Evolutionary conservation across 176 grass and related monocot species (phyloP), one percentile per base, ranked within the genome.

Genomic region (Leersia perrieri): DNA sequence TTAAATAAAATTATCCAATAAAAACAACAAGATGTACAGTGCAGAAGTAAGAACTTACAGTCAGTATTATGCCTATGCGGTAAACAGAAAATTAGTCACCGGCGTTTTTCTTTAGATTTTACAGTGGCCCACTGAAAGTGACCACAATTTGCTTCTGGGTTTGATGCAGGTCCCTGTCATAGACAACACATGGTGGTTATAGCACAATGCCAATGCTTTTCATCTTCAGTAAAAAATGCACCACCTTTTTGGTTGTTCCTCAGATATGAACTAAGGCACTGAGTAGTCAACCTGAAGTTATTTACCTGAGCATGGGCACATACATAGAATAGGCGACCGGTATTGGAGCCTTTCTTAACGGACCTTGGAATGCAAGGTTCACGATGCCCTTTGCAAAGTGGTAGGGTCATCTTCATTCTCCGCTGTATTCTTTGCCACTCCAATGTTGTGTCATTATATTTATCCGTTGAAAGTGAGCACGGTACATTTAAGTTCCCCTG

Each of bases 291-390:
- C 30, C 18, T 83, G 51, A 79, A 70, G 75, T 70, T 23, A 63
- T 13, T 34, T 87, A 97, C 96, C 92, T 98, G 92, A 61, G 96
- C 92, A 86, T 92, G 90, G 77, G 92, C 71, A 80, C 96, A 98
- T 30, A 98, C 96, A 91, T 98, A 95, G 88, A 98, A 98, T 44
- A 88, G 85, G 36, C 90, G 88, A 41, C 96, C 96, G 20, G 81
- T 89, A 84, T 98, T 93, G 39, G 88, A 69, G 12, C 96, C 96
- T 81, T 98, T 98, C 87, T 95, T 98, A 42, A 98, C 96, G 65
- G 90, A 93, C 73, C 96, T 98, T 30, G 96, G 81, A 63, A 98
- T 91, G 81, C 92, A 98, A 82, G 95, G 95, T 91, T 98, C 95
- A 82, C 68, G 68, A 88, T 98, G 95, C 25, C 95, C 92, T 89